Base-by-base conservation (phyloP, 1,284 basidiomycete genomes). In the Dichomitus squalens region DNA sequence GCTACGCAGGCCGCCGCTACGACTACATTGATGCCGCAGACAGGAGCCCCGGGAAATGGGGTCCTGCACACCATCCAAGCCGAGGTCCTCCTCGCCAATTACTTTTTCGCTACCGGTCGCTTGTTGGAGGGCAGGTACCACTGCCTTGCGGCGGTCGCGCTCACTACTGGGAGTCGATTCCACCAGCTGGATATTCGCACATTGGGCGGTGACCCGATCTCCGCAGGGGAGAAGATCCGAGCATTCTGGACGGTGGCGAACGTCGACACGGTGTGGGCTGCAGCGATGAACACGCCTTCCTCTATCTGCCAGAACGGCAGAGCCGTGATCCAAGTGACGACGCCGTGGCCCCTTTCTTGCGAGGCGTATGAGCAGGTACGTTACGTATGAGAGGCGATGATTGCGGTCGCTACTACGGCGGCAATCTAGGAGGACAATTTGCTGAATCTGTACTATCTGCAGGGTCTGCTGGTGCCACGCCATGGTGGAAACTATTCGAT, bases 201-300 rank as follows among this genome's bases (percentile, higher is more conserved):
- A 4, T 31, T 60, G 20, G 52, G 49, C 2, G 70, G 39, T 9
- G 58, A 60, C 40, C 36, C 59, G 12, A 62, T 75, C 5, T 71
- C 77, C 47, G 73, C 78, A 44, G 72, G 69, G 11, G 78, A 80
- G 63, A 69, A 73, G 7, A 74, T 79, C 38, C 66, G 73, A 47
- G 76, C 75, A 0, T 80, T 79, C 60, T 82, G 80, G 80, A 70
- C 73, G 7, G 74, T 75, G 0, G 69, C 74, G n/a, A 68, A 69
- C 8, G 57, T 79, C 21, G 77, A 77, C 63, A 75, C 74, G 49
- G 73, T 68, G 33, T 78, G 77, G 74, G 63, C 72, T 4, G 68
- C 72, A 4, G 73, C 71, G 4, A 69, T 75, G 48, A 74, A 72
- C 21, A 63, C 72, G 0, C 72, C 75, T 0, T 66, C 73, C 21